Base-by-base conservation (phyloP, 139 green algal genomes). In the Haematococcus lacustris region DNA sequence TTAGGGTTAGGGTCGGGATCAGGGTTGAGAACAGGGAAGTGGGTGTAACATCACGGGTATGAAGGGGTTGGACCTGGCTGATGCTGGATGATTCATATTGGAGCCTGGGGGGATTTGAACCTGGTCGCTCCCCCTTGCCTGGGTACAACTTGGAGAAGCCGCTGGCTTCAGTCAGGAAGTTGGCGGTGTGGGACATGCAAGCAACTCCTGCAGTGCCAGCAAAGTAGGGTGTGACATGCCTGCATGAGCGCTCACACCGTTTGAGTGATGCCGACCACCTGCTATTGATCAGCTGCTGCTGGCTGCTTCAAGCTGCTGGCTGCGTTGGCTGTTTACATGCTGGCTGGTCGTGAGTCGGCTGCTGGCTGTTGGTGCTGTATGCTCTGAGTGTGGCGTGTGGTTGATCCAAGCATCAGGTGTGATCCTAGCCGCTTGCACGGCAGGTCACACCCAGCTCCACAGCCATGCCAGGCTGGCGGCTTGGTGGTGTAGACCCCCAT, bases 81-180 rank as follows among this genome's bases (percentile, higher is more conserved):
- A n/a, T n/a, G n/a, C n/a, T n/a, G n/a, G n/a, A n/a, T n/a, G n/a
- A n/a, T n/a, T n/a, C n/a, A n/a, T n/a, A n/a, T n/a, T n/a, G n/a
- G n/a, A n/a, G n/a, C n/a, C n/a, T n/a, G 60, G n/a, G n/a, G n/a
- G 1, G n/a, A n/a, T n/a, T n/a, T n/a, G n/a, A n/a, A n/a, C n/a
- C n/a, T n/a, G n/a, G n/a, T n/a, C n/a, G n/a, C n/a, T n/a, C n/a
- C n/a, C n/a, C n/a, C n/a, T n/a, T n/a, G n/a, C n/a, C n/a, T n/a
- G n/a, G n/a, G n/a, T n/a, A n/a, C n/a, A n/a, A n/a, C n/a, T n/a
- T n/a, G n/a, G 63, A 75, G 57, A 89, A 89, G 21, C 67, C 75
- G 3, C 71, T 82, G 38, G 75, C 73, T 38, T 87, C 75, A 1
- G 78, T 87, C n/a, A 81, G 72, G 64, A 89, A 89, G 43, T 78